A percentile compares a stretch with the other conserved stretches of the same genome.
phyloP scores from a whole-genome alignment of 768 basidiomycete species.

The Hirschioporus abietinus region DNA sequence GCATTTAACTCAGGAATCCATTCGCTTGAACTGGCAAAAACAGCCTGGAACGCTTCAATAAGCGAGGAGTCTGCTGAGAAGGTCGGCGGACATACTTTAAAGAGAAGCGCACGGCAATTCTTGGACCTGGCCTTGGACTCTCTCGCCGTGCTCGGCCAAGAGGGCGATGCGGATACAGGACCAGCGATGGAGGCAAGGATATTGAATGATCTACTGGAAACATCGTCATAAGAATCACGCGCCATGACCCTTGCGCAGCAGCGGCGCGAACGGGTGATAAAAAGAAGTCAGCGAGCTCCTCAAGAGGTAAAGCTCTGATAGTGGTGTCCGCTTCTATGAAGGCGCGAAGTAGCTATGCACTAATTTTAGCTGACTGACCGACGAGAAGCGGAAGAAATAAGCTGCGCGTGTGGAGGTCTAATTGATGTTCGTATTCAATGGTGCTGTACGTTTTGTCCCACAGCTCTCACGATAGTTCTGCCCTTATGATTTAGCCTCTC shows the following conservation, averaged over 20 bases:
- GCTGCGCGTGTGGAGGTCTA: neutral
- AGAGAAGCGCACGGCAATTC: conserved; percentile 1
- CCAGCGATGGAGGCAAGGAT: conserved; percentile 10
- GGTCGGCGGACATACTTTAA: conserved; percentile 21
- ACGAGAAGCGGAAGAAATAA: neutral
- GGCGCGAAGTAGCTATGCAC: no score
- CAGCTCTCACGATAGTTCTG: no score
- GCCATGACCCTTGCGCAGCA: neutral
- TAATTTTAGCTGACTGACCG: neutral
- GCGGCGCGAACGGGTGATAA: neutral
- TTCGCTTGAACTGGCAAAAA: conserved; percentile 69
- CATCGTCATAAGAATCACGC: neutral
- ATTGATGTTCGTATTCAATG: no score
- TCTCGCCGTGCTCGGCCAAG: conserved; percentile 11
- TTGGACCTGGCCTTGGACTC: neutral
- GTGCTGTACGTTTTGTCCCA: no score
- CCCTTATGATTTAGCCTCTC: neutral
- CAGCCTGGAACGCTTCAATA: conserved; percentile 63
- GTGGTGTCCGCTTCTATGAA: neutral
- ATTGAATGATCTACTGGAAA: conserved; percentile 4
- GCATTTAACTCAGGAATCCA: conserved; percentile 53
- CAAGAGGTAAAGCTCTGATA: neutral
- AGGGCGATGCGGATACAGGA: conserved; percentile 12
- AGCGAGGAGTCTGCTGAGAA: conserved; percentile 18
- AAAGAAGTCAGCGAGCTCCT: neutral